phyloP scores from a whole-genome alignment of 306 rosid species.

The Rubus idaeus region DNA sequence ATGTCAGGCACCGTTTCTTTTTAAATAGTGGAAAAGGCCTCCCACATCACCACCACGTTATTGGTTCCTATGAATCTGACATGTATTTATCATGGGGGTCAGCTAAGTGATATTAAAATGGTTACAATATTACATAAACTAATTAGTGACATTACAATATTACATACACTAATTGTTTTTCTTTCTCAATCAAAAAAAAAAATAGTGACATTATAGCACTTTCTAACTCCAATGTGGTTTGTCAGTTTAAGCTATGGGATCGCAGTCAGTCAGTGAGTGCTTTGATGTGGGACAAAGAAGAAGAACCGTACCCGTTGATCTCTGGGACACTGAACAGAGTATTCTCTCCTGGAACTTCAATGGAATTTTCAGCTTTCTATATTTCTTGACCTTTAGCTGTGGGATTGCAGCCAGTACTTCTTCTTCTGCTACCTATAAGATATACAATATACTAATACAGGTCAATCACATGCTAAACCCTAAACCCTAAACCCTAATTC shows the following conservation, averaged over 20 bases:
- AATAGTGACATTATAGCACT: neutral
- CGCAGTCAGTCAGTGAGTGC: neutral
- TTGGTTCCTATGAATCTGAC: slow-evolving; percentile 1
- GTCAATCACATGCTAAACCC: slow-evolving; percentile 3
- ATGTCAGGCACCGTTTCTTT: neutral
- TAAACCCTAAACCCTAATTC: neutral
- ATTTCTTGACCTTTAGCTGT: slow-evolving; percentile 12
- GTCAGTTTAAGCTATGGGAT: slow-evolving; percentile 17
- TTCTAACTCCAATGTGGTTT: neutral
- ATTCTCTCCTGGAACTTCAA: slow-evolving; percentile 7
- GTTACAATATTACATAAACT: neutral
- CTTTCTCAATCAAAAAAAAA: too few relatives aligned
- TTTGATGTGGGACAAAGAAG: slow-evolving; percentile 1
- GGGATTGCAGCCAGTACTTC: slow-evolving; percentile 19
- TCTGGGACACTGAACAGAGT: neutral
- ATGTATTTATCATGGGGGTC: neutral
- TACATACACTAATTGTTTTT: neutral
- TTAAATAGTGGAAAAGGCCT: neutral
- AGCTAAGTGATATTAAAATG: neutral
- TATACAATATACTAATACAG: neutral
- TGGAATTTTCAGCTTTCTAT: slow-evolving; percentile 13
- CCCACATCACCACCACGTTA: neutral
- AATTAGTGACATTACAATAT: neutral
- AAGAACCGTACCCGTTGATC: neutral
- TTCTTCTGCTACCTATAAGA: neutral